These are phyloP conservation scores for Claviceps digitariae DNA, from an alignment of 2,329 filamentous ascomycete species.

Conservation along the genomic window DNA sequence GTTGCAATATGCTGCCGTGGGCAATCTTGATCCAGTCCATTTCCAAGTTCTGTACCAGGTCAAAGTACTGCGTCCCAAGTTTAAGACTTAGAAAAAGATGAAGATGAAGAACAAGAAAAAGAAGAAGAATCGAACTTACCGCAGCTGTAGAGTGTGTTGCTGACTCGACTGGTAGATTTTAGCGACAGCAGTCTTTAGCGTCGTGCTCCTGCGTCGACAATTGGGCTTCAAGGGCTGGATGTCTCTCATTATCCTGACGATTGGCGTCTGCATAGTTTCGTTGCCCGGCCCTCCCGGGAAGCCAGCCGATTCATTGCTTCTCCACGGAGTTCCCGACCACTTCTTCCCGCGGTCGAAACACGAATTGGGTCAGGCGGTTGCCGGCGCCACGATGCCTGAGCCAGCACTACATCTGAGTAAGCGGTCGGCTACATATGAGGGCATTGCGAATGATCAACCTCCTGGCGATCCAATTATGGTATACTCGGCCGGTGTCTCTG, in stretches of 20 bases:
- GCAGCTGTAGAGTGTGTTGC: not conserved
- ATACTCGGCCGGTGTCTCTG: conserved; percentile 61
- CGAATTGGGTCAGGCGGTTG: conserved; percentile 48
- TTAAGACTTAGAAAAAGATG: not conserved
- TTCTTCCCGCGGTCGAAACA: conserved; percentile 71
- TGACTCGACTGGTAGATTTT: conserved; percentile 44
- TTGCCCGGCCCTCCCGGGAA: conserved; percentile 48
- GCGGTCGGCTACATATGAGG: conserved; percentile 82
- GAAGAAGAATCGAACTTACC: too few relatives aligned
- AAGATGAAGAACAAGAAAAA: not conserved
- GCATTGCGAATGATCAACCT: conserved; percentile 52
- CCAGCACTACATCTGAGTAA: conserved; percentile 25
- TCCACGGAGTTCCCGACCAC: conserved; percentile 50
- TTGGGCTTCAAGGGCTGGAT: conserved; percentile 67
- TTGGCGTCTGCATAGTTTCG: conserved; percentile 76
- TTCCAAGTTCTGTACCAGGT: conserved; percentile 92
- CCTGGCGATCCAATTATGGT: conserved; percentile 49
- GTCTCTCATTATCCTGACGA: conserved; percentile 62
- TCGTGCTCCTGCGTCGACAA: conserved; percentile 57
- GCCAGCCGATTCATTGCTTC: conserved; percentile 41
- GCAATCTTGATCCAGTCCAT: conserved; percentile 80
- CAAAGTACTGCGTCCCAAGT: conserved; percentile 39
- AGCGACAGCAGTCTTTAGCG: conserved; percentile 76
- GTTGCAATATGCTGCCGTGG: conserved; percentile 83
- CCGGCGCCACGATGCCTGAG: conserved; percentile 9